phyloP scores from a whole-genome alignment of 2,329 filamentous ascomycete species.

The Metarhizium guizhouense region DNA sequence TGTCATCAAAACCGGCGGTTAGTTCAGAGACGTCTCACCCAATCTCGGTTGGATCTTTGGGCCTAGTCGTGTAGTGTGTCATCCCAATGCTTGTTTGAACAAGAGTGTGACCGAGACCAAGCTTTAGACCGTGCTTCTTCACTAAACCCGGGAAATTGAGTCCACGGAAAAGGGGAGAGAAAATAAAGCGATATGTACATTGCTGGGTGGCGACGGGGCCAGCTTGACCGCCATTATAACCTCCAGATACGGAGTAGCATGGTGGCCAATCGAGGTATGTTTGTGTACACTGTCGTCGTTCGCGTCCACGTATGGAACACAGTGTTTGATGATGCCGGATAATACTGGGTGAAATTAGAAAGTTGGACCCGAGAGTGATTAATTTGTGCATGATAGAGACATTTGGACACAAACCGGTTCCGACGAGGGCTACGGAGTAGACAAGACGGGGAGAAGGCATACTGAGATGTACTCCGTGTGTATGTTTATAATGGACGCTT shows the following conservation, averaged over 20 bases:
- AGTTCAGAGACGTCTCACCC: background rate
- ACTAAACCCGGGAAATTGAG: background rate
- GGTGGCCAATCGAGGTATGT: too few species aligned
- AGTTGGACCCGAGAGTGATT: background rate
- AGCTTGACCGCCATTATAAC: too few species aligned
- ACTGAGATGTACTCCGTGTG: too few species aligned
- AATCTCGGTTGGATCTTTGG: slow-evolving; percentile 6
- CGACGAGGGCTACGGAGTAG: background rate
- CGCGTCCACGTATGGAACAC: too few species aligned
- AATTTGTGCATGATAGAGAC: background rate
- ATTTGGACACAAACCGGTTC: background rate
- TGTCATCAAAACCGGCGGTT: background rate
- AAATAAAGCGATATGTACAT: background rate
- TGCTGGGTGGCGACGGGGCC: too few species aligned
- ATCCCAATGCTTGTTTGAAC: slow-evolving; percentile 1
- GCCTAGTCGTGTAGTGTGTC: background rate
- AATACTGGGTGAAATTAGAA: background rate
- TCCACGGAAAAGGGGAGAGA: background rate
- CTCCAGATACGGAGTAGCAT: too few species aligned
- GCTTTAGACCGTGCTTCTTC: background rate
- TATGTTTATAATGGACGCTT: too few species aligned
- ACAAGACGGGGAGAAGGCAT: too few species aligned
- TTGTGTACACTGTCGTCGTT: too few species aligned
- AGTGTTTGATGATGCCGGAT: background rate
- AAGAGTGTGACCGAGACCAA: background rate